Evolutionary conservation across 1,284 basidiomycete species (phyloP).

Genomic region (Sporisorium iseilematis-ciliati): DNA sequence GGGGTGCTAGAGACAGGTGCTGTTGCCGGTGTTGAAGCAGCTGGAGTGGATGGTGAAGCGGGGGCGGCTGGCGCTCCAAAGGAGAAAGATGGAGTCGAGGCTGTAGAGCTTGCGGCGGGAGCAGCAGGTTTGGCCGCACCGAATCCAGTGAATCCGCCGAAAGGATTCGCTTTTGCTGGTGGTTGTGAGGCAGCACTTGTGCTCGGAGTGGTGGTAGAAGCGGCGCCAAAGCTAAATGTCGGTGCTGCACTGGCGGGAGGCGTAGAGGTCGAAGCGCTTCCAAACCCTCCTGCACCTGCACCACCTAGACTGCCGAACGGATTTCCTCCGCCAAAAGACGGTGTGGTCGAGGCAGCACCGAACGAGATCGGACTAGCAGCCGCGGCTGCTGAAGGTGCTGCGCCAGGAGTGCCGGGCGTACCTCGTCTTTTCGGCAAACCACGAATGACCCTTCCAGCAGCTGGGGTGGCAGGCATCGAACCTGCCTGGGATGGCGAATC

Average conservation of each 20-base stretch:
- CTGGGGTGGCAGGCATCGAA: slow-evolving; percentile 37
- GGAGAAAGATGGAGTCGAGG: slow-evolving; percentile 14
- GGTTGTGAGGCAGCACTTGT: slow-evolving; percentile 11
- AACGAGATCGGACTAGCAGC: slow-evolving; percentile 16
- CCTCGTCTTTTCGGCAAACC: slow-evolving; percentile 39
- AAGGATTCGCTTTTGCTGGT: slow-evolving; percentile 32
- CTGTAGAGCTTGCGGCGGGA: slow-evolving; percentile 6
- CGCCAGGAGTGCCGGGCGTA: slow-evolving; percentile 20
- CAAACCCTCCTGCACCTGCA: slow-evolving; percentile 11
- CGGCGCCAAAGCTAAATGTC: slow-evolving; percentile 33
- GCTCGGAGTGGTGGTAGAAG: slow-evolving; percentile 8
- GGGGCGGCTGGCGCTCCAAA: slow-evolving; percentile 20
- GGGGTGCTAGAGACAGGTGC: slow-evolving; percentile 22
- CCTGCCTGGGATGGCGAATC: slow-evolving; percentile 30
- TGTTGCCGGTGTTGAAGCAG: slow-evolving; percentile 21
- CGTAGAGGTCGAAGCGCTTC: slow-evolving; percentile 17
- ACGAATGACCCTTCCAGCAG: slow-evolving; percentile 41
- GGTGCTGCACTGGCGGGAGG: slow-evolving; percentile 22
- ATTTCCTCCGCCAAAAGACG: slow-evolving; percentile 26
- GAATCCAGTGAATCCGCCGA: slow-evolving; percentile 35
- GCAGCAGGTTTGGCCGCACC: slow-evolving; percentile 31
- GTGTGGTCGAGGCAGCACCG: slow-evolving; percentile 17
- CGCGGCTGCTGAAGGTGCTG: slow-evolving; percentile 16
- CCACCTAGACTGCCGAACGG: slow-evolving; percentile 37
- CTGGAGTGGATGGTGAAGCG: slow-evolving; percentile 13